These are phyloP conservation scores for Endotrypanum monterogeii DNA, from an alignment of 208 protist genomes.

Conservation along the genomic window DNA sequence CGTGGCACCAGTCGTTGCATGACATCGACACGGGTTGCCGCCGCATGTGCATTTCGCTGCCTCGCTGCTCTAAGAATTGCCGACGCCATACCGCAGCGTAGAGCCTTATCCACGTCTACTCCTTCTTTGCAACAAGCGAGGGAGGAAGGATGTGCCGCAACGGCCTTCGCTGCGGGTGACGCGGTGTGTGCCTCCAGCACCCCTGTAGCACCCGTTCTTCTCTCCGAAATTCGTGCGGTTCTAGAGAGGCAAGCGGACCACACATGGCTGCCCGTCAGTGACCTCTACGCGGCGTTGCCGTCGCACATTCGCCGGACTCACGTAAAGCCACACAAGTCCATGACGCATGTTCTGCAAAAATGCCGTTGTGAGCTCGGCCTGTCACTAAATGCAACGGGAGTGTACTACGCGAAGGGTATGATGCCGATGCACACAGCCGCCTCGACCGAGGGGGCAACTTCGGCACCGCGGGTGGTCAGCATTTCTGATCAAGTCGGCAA, in stretches of 20 bases:
- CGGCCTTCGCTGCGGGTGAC: not conserved
- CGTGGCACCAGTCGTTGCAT: not conserved
- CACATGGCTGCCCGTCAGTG: slow-evolving; percentile 61
- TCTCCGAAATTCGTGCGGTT: slow-evolving; percentile 23
- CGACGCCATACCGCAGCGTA: not conserved
- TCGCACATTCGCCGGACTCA: slow-evolving; percentile 45
- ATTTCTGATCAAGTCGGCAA: too few species aligned
- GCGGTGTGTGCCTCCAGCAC: not conserved
- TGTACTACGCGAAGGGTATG: slow-evolving; percentile 57
- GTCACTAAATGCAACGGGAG: slow-evolving; percentile 46
- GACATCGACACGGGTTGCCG: not conserved
- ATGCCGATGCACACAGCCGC: slow-evolving; percentile 5
- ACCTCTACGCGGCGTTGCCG: slow-evolving; percentile 72
- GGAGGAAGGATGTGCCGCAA: not conserved
- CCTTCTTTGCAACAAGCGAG: not conserved
- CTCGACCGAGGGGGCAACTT: not conserved
- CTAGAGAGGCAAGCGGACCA: slow-evolving; percentile 9
- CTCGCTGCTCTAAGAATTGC: not conserved
- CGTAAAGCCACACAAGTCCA: slow-evolving; percentile 79
- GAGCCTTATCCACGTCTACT: slow-evolving; percentile 5
- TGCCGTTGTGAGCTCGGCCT: slow-evolving; percentile 37
- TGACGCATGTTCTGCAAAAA: slow-evolving; percentile 60
- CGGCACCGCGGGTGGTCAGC: not conserved
- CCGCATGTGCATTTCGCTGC: not conserved
- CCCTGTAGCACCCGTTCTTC: slow-evolving; percentile 16